phyloP scores from a whole-genome alignment of 306 rosid genomes.

The Rosa lucieae region DNA sequence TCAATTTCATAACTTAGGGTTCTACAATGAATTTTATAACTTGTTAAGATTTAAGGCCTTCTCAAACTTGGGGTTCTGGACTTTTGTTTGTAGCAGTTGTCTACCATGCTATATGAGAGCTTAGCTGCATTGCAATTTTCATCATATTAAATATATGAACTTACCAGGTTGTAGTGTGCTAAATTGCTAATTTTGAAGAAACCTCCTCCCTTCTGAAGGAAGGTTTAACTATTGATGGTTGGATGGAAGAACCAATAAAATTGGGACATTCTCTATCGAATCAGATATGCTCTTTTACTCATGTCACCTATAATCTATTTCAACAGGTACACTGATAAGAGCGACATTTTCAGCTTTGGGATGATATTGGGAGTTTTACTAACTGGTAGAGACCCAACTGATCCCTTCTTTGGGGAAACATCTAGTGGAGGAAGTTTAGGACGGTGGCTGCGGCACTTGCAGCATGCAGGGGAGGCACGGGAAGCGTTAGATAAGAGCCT shows the following conservation, averaged over 20 bases:
- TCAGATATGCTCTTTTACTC: not conserved
- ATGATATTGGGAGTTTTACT: slow-evolving; percentile 76
- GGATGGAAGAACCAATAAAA: not conserved
- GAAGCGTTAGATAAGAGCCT: slow-evolving; percentile 85
- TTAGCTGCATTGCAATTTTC: not conserved
- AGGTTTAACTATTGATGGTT: not conserved
- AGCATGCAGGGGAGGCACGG: slow-evolving; percentile 74
- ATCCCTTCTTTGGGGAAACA: slow-evolving; percentile 86
- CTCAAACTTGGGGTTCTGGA: not conserved
- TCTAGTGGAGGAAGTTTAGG: slow-evolving; percentile 75
- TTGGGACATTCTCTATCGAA: not conserved
- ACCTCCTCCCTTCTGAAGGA: not conserved
- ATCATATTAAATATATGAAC: not conserved
- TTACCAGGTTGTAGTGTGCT: not conserved
- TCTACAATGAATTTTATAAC: not conserved
- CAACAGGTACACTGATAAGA: slow-evolving; percentile 82
- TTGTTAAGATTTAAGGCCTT: not conserved
- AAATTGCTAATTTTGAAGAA: not conserved
- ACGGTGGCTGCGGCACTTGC: slow-evolving; percentile 82
- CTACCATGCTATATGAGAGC: not conserved
- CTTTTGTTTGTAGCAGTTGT: not conserved
- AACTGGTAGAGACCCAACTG: slow-evolving; percentile 78
- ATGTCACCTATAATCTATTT: slow-evolving; percentile 22
- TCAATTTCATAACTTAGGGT: not conserved
- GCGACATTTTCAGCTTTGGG: slow-evolving; percentile 95